A percentile compares a stretch with the other conserved stretches of the same genome.
These are phyloP conservation scores for Mesotaenium endlicherianum DNA, from an alignment of 139 green algal genomes.

Conservation along the genomic window DNA sequence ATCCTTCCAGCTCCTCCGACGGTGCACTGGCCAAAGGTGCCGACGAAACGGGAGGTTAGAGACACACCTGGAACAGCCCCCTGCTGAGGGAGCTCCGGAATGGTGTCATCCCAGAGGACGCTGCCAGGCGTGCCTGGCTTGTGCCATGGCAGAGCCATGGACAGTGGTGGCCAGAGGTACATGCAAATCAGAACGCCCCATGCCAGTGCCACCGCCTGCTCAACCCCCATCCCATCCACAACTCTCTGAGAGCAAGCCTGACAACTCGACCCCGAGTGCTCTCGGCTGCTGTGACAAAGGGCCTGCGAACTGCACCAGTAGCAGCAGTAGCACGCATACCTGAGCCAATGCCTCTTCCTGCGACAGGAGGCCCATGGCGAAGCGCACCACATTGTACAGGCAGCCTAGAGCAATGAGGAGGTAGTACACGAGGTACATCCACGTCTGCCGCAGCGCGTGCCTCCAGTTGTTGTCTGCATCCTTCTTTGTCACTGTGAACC, in stretches of 20 bases:
- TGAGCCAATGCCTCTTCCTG: no score
- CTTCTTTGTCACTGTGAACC: conserved; percentile 31
- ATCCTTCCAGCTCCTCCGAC: no score
- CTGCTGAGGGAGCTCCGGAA: background rate
- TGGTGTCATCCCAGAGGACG: background rate
- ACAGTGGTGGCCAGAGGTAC: conserved; percentile 25
- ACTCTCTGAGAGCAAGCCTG: background rate
- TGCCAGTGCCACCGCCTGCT: conserved; percentile 8
- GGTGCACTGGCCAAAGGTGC: no score
- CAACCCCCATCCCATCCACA: background rate
- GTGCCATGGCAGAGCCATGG: background rate
- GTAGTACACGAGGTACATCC: conserved; percentile 30
- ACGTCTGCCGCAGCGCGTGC: conserved; percentile 13
- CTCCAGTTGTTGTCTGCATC: conserved; percentile 14
- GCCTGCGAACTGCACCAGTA: no score
- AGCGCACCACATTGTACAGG: background rate
- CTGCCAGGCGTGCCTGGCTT: background rate
- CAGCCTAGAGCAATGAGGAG: background rate
- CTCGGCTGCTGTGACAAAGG: no score
- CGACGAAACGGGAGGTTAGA: no score
- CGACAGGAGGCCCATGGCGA: conserved; percentile 3
- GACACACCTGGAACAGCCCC: no score
- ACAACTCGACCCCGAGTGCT: no score
- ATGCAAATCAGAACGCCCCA: conserved; percentile 26
- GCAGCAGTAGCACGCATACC: no score